Evolutionary conservation across 768 basidiomycete species (phyloP), one percentile per base, ranked within the genome.

Genomic region (Serendipita indica): DNA sequence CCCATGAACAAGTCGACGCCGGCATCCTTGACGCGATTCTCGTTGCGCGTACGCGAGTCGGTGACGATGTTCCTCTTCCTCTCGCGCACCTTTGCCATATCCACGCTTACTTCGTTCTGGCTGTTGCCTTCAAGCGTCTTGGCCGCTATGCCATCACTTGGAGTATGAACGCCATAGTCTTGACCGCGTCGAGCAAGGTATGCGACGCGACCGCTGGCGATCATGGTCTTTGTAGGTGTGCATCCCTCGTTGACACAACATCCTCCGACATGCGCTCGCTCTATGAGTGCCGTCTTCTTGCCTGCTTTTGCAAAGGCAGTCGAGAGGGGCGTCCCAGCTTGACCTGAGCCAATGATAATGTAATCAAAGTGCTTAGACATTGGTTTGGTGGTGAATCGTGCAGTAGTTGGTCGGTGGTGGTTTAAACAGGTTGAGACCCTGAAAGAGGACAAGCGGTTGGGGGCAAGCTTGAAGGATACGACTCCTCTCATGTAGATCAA

Each of bases 161-260:
- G 12, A 16, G 30, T 25, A n/a, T 20, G 12, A n/a, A 62, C 59
- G 27, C 61, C 61, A 25, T 62, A 60, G 14, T 62, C 61, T 16
- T 6, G 14, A n/a, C 45, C 59, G 12, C 59, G 60, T 3, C 60
- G 45, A 30, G 35, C 60, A 25, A 62, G 60, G 34, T 62, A 39
- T 28, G 60, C 61, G 7, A 62, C 49, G 4, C 60, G 22, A 0
- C 60, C 61, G 30, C 49, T 57, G 25, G 61, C 60, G 28, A 62
- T 60, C 60, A 62, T 54, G 12, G 61, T 62, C 22, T 62, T 62
- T 12, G 61, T 61, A 34, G 61, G 61, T 6, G 61, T 56, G 39
- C 60, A 61, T 56, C 61, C 61, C 18, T 56, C 61, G 59, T 62
- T 62, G 52, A 61, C 59, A 37, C 61, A 61, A 52, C 60, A 61